These are phyloP conservation scores for Heracleum sosnowskyi DNA, from an alignment of 129 eudicot species.

Conservation along the genomic window DNA sequence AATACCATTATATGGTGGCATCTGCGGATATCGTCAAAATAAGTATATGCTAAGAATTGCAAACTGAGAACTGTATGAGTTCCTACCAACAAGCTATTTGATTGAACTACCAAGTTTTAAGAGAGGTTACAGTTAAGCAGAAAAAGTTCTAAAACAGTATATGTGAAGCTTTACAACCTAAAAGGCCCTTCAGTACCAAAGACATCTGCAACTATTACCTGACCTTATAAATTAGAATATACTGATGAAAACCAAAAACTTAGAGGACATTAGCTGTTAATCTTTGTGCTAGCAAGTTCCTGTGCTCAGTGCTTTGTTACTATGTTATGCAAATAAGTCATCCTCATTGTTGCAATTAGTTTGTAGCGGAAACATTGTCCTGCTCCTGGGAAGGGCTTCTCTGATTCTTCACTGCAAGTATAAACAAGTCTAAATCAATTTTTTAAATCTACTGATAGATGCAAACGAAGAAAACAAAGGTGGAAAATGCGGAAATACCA, in stretches of 20 bases:
- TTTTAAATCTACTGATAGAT: background rate
- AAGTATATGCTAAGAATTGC: background rate
- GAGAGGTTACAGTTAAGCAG: background rate
- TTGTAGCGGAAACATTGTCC: constrained; percentile 23
- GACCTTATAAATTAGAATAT: background rate
- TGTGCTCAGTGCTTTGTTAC: constrained; percentile 17
- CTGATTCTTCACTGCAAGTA: constrained; percentile 50
- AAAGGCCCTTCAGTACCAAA: background rate
- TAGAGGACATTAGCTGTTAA: background rate
- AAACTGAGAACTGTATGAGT: background rate
- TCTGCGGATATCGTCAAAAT: background rate
- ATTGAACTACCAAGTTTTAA: no score
- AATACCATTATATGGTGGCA: background rate
- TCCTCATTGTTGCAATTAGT: constrained; percentile 18
- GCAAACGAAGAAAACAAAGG: background rate
- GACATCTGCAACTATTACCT: background rate
- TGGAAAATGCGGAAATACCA: constrained; percentile 28
- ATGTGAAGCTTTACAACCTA: background rate
- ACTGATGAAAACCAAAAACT: background rate
- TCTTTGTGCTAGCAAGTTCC: constrained; percentile 3
- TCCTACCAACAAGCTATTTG: no score
- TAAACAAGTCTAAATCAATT: background rate
- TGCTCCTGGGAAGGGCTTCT: constrained; percentile 20
- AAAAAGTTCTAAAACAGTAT: background rate
- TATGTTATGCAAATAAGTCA: constrained; percentile 25